These are phyloP conservation scores for Nectriaceae sp. DNA, from an alignment of 2,329 filamentous ascomycete species.

Conservation along the genomic window DNA sequence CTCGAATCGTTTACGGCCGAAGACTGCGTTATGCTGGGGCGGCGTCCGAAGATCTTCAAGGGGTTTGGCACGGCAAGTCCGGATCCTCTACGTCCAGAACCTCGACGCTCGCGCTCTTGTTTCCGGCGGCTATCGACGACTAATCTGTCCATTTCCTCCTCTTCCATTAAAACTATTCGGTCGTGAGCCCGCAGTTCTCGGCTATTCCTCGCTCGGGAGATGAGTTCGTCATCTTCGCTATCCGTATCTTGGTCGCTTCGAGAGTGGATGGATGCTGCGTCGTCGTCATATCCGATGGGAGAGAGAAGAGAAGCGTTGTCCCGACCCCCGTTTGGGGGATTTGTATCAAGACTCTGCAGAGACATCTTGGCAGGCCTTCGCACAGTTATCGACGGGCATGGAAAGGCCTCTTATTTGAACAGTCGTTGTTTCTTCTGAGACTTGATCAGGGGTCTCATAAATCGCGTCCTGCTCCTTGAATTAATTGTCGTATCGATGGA, in stretches of 20 bases:
- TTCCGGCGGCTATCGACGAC: slow-evolving; percentile 54
- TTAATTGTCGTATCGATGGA: no score
- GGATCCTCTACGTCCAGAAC: slow-evolving; percentile 51
- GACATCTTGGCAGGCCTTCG: slow-evolving; percentile 22
- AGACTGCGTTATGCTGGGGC: slow-evolving; percentile 36
- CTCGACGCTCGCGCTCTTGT: slow-evolving; percentile 52
- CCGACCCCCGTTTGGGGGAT: slow-evolving; percentile 19
- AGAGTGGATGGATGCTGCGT: slow-evolving; percentile 66
- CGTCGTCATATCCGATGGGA: slow-evolving; percentile 66
- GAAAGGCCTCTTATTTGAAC: no score
- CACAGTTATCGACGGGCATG: slow-evolving; percentile 20
- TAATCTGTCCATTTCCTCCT: slow-evolving; percentile 69
- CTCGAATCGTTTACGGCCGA: slow-evolving; percentile 45
- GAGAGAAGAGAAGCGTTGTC: slow-evolving; percentile 57
- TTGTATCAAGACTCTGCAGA: slow-evolving; percentile 23
- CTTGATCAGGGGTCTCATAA: no score
- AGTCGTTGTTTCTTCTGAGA: neutral
- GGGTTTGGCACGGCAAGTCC: slow-evolving; percentile 54
- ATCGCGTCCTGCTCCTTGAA: no score
- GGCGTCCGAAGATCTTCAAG: slow-evolving; percentile 45
- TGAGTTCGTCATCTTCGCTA: slow-evolving; percentile 72
- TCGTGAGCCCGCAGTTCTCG: slow-evolving; percentile 71
- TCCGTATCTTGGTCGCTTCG: slow-evolving; percentile 74
- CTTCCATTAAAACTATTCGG: slow-evolving; percentile 70
- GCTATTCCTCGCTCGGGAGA: slow-evolving; percentile 66